phyloP scores from a whole-genome alignment of 208 protist genomes.

The Crithidia mellificae region DNA sequence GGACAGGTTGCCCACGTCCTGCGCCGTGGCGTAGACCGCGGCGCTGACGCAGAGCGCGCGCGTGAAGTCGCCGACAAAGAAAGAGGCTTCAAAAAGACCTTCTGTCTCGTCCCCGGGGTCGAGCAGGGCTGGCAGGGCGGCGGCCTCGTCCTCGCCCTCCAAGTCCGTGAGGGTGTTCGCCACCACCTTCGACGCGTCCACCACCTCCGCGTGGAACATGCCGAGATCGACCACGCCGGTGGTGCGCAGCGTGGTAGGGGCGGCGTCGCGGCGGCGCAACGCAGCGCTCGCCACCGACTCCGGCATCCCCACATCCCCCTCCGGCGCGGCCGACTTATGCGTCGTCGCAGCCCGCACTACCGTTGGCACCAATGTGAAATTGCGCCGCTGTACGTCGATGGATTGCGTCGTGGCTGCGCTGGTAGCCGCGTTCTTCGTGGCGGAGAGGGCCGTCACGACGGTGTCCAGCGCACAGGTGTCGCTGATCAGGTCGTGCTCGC shows the following conservation, averaged over 20 bases:
- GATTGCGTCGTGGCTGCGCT: constrained; percentile 5
- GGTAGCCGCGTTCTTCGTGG: background rate
- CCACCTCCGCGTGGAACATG: constrained; percentile 11
- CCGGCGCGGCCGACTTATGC: background rate
- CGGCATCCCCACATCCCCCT: background rate
- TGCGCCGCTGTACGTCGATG: background rate
- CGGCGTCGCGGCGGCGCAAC: constrained; percentile 9
- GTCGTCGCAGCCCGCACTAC: background rate
- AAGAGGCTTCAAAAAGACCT: constrained; percentile 7
- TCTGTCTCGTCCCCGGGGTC: constrained; percentile 23
- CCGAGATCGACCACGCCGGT: constrained; percentile 24
- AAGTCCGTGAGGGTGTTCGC: constrained; percentile 3
- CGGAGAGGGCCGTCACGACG: background rate
- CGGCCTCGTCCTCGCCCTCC: background rate
- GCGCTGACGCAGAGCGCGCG: constrained; percentile 17
- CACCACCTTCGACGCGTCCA: background rate
- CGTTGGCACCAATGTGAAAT: background rate
- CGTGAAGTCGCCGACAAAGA: constrained; percentile 31
- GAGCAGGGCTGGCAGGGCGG: background rate
- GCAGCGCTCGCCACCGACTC: constrained; percentile 14
- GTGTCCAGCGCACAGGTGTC: constrained; percentile 15
- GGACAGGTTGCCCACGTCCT: constrained; percentile 13
- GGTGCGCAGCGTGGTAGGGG: constrained; percentile 9
- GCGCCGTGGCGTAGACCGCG: constrained; percentile 16
- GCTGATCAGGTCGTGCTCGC: constrained; percentile 5